These are phyloP conservation scores for Trichoderma sp. DNA, from an alignment of 2,329 filamentous ascomycete species.

Conservation along the genomic window DNA sequence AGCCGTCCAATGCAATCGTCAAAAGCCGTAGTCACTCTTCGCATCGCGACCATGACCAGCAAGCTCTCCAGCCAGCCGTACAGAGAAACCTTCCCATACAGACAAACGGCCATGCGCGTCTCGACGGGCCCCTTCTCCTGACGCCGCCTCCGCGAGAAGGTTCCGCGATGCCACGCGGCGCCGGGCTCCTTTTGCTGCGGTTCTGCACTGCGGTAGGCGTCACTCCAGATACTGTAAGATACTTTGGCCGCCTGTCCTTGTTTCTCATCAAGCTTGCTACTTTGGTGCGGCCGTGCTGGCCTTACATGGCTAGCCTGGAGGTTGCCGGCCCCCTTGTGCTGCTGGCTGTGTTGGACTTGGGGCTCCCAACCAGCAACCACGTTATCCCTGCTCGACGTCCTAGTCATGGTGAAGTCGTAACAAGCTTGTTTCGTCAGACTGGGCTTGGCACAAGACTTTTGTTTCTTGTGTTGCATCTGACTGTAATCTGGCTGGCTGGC, in stretches of 20 bases:
- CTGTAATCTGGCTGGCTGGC: slow-evolving; percentile 35
- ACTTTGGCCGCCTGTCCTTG: slow-evolving; percentile 52
- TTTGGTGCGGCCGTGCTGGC: slow-evolving; percentile 67
- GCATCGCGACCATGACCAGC: neutral
- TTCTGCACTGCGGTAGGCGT: slow-evolving; percentile 27
- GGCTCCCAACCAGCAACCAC: slow-evolving; percentile 32
- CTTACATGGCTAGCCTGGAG: slow-evolving; percentile 63
- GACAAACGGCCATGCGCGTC: slow-evolving; percentile 18
- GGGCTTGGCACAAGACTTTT: slow-evolving; percentile 33
- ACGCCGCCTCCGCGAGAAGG: slow-evolving; percentile 44
- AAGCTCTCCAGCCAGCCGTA: neutral
- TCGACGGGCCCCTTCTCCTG: slow-evolving; percentile 47
- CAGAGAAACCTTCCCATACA: neutral
- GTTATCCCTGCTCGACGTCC: slow-evolving; percentile 6
- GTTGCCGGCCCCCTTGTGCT: slow-evolving; percentile 66
- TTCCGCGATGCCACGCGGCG: slow-evolving; percentile 33
- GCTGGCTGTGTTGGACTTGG: slow-evolving; percentile 67
- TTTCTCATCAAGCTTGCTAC: slow-evolving; percentile 69
- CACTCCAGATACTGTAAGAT: slow-evolving; percentile 33
- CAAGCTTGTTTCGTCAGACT: slow-evolving; percentile 26
- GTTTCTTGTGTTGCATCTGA: slow-evolving; percentile 36
- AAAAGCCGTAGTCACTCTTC: slow-evolving; percentile 13
- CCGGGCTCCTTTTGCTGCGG: slow-evolving; percentile 37
- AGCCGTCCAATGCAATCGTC: slow-evolving; percentile 15
- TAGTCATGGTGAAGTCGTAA: slow-evolving; percentile 23